Conservation (phyloP, 179 eudicot species). For the Monotropa hypopitys region DNA sequence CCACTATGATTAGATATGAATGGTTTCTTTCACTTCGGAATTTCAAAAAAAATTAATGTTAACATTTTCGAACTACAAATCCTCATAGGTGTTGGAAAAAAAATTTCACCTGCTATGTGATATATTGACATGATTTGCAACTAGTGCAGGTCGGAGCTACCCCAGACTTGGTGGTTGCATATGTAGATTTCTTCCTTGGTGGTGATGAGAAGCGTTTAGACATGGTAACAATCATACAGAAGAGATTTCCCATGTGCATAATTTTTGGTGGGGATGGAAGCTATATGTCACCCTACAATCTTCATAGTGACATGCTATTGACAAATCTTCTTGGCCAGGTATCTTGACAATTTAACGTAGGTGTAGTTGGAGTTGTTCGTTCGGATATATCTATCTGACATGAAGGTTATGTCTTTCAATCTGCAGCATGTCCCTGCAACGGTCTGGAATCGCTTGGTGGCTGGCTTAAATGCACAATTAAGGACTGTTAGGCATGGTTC, state of each 20-base stretch:
- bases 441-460: conserved; percentile 71
- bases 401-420: conserved; percentile 2
- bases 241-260: conserved; percentile 81
- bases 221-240: conserved; percentile 55
- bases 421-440: conserved; percentile 72
- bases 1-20: too few species aligned
- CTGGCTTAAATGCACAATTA: conserved; percentile 75
- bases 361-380: neutral
- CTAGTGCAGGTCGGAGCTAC: conserved; percentile 73
- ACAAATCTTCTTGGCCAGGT: conserved; percentile 82
- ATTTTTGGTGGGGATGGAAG: conserved; percentile 88
- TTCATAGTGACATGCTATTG: conserved; percentile 54
- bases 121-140: neutral
- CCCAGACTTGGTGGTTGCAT: conserved; percentile 73
- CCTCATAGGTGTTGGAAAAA: too few species aligned
- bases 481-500: conserved; percentile 61
- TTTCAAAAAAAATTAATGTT: neutral
- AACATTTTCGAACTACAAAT: neutral
- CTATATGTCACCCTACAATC: conserved; percentile 78
- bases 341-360: neutral
- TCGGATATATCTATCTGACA: conserved; percentile 5
- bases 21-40: too few species aligned
- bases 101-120: neutral
- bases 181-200: conserved; percentile 77
- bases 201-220: conserved; percentile 84